These are phyloP conservation scores for Chytridium lagenaria DNA, from an alignment of 371 early-diverging fungal species.

Conservation along the genomic window DNA sequence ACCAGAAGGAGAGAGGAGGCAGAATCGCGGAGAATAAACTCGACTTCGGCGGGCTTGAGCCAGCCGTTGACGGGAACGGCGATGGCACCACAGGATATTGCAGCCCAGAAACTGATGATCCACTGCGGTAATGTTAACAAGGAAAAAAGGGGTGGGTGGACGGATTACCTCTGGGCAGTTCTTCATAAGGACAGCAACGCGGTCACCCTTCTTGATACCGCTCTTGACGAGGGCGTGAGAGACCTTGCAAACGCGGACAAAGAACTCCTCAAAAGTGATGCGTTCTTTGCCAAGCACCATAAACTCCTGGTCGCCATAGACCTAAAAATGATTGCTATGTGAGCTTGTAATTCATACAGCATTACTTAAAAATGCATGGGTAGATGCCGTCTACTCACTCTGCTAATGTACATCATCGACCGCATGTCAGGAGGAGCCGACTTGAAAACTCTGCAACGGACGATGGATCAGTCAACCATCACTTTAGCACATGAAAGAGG, in stretches of 20 bases:
- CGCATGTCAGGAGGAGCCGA: slow-evolving; percentile 25
- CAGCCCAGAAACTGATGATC: slow-evolving; percentile 28
- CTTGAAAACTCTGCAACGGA: slow-evolving; percentile 20
- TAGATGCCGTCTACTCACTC: too few species aligned
- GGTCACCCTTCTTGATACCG: slow-evolving; percentile 33
- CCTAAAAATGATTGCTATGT: too few species aligned
- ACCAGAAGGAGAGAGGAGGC: background rate
- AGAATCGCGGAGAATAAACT: slow-evolving; percentile 12
- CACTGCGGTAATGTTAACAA: slow-evolving; percentile 18
- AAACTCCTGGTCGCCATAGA: slow-evolving; percentile 16
- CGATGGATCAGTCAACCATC: background rate
- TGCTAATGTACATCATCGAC: slow-evolving; percentile 5
- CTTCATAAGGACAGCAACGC: slow-evolving; percentile 33
- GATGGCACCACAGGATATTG: slow-evolving; percentile 21
- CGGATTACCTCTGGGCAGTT: slow-evolving; percentile 38
- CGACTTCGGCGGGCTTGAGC: slow-evolving; percentile 27
- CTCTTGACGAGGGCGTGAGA: slow-evolving; percentile 16
- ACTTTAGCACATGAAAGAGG: too few species aligned
- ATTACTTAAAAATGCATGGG: too few species aligned
- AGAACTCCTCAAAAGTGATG: slow-evolving; percentile 18
- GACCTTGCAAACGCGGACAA: background rate
- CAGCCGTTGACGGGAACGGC: slow-evolving; percentile 35
- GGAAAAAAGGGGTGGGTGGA: too few species aligned
- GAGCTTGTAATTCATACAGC: too few species aligned
- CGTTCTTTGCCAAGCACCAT: slow-evolving; percentile 14